Percentiles rank a stretch among this genome's conserved stretches.
Conservation (phyloP, 495 filamentous ascomycete species). For the Astrocystis sublimbata region DNA sequence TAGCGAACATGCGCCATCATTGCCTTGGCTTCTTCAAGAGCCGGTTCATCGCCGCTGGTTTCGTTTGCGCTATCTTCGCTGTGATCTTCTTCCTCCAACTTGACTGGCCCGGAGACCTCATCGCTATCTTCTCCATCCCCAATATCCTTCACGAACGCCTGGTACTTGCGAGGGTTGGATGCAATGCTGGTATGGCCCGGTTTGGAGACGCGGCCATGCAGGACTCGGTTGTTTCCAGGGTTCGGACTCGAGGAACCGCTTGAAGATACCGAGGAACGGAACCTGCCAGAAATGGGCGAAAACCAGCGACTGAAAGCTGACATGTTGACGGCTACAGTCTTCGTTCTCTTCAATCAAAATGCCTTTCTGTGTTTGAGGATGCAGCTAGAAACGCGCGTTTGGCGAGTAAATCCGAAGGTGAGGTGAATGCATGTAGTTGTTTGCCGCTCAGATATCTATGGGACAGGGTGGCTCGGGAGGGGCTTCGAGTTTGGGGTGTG, state of each 20-base stretch:
- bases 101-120: not conserved
- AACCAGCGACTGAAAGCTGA: not conserved
- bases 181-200: not conserved
- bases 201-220: conserved; percentile 15
- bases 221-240: not conserved
- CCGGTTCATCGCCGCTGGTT: not conserved
- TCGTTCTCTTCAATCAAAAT: not conserved
- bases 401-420: not conserved
- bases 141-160: not conserved
- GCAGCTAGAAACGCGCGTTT: not conserved
- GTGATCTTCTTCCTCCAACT: not conserved
- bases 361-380: not conserved
- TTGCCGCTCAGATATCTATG: not conserved
- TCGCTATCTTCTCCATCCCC: not conserved
- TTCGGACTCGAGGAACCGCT: not conserved
- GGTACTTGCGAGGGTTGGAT: not conserved
- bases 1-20: not conserved
- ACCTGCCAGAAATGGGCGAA: not conserved
- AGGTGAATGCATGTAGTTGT: not conserved
- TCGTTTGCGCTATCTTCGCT: not conserved
- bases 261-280: not conserved
- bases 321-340: conserved; percentile 4
- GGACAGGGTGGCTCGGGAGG: not conserved
- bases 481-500: not conserved
- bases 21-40: not conserved